Evolutionary conservation across 225 moss, liverwort and hornwort genomes (phyloP).

Genomic region (Lunularia cruciata): DNA sequence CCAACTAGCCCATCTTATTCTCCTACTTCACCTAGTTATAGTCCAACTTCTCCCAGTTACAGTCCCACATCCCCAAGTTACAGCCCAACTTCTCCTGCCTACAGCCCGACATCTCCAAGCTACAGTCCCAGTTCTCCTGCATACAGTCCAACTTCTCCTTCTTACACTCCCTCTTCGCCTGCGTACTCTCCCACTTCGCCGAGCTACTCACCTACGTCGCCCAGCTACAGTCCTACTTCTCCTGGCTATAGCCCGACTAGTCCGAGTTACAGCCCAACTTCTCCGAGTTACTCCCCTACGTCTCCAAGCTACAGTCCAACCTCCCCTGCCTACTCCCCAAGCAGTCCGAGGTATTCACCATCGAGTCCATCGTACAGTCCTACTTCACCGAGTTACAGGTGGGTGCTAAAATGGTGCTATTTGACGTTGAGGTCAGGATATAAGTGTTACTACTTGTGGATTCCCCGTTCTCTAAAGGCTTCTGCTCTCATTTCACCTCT

Average conservation of each 20-base stretch:
- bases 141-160: conserved; percentile 85
- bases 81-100: conserved; percentile 55
- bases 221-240: conserved; percentile 87
- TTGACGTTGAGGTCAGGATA: too few species aligned
- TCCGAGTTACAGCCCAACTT: conserved; percentile 80
- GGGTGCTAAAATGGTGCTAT: too few species aligned
- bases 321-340: conserved; percentile 68
- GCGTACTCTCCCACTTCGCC: conserved; percentile 85
- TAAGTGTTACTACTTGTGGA: too few species aligned
- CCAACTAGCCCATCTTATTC: conserved; percentile 79
- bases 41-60: conserved; percentile 75
- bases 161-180: conserved; percentile 81
- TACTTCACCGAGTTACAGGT: conserved; percentile 91
- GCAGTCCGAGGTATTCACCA: conserved; percentile 91
- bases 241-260: conserved; percentile 84
- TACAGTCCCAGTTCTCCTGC: conserved; percentile 71
- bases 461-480: too few species aligned
- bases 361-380: conserved; percentile 74
- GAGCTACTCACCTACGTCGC: conserved; percentile 79
- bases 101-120: conserved; percentile 71
- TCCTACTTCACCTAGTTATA: conserved; percentile 80
- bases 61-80: conserved; percentile 82
- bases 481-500: too few species aligned
- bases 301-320: conserved; percentile 73
- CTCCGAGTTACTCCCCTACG: conserved; percentile 71